phyloP scores from a whole-genome alignment of 1,139 yeast genomes.

The Yarrowia galli region DNA sequence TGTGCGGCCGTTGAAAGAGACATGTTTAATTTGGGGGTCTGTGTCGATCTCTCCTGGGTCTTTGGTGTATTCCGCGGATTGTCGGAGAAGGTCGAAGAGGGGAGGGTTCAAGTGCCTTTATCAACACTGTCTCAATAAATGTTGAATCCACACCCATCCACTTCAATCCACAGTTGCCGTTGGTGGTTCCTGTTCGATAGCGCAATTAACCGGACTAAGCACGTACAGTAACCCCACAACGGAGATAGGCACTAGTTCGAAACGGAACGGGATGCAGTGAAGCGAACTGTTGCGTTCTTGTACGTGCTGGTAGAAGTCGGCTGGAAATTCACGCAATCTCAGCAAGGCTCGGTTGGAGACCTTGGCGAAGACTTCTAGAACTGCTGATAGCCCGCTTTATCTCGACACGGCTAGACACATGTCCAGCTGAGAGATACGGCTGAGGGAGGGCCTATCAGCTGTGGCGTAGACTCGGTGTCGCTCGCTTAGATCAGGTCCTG shows the following conservation, averaged over 20 bases:
- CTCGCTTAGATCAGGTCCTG: slow-evolving; percentile 21
- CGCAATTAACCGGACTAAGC: neutral
- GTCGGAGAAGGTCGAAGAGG: no score
- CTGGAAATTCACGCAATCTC: neutral
- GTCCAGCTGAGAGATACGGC: neutral
- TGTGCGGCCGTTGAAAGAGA: neutral
- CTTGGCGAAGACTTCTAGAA: no score
- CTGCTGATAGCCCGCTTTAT: no score
- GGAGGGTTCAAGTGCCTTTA: no score
- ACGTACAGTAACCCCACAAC: neutral
- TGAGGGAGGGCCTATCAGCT: neutral
- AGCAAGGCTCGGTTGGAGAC: no score
- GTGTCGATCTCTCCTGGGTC: neutral
- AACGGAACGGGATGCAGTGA: no score
- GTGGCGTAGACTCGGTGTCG: neutral
- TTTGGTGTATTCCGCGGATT: no score
- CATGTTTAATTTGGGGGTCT: slow-evolving; percentile 11
- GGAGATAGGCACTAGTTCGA: neutral
- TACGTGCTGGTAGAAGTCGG: no score
- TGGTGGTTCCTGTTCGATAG: neutral
- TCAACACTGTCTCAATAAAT: no score
- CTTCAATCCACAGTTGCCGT: no score
- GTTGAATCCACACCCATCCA: no score
- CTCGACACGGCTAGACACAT: neutral
- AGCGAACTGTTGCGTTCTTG: no score